phyloP scores from a whole-genome alignment of 306 rosid species.

The Boehmeria nivea region DNA sequence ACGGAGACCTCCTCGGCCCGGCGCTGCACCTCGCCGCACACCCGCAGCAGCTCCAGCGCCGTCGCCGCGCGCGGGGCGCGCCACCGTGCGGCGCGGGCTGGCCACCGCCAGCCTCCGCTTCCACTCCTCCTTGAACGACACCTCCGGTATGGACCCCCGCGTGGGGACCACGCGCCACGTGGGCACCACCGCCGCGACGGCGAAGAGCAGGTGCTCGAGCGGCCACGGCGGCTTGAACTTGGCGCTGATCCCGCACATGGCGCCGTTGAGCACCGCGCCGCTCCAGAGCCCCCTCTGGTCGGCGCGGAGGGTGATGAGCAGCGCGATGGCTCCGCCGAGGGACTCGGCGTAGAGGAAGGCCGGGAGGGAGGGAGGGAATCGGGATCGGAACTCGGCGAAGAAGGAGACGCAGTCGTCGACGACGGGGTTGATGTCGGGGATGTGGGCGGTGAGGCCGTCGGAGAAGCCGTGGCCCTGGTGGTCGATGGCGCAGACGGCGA shows the following conservation, averaged over 20 bases:
- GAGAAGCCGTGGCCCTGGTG: conserved; percentile 99
- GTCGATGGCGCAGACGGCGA: conserved; percentile 85
- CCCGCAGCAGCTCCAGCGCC: conserved; percentile 71
- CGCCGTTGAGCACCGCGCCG: conserved; percentile 81
- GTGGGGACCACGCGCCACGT: conserved; percentile 96
- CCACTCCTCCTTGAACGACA: conserved; percentile 81
- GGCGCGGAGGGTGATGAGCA: conserved; percentile 59
- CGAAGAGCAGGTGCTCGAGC: conserved; percentile 66
- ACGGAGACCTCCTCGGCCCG: conserved; percentile 74
- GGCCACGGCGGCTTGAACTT: conserved; percentile 99
- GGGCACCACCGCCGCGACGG: conserved; percentile 62
- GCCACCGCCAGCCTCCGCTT: conserved; percentile 75
- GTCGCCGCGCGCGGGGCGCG: conserved; percentile 90
- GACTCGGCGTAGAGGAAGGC: conserved; percentile 84
- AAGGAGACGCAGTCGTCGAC: conserved; percentile 74
- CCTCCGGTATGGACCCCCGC: conserved; percentile 70
- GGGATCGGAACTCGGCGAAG: conserved; percentile 59
- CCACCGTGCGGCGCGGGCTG: conserved; percentile 55
- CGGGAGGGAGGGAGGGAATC: conserved; percentile 50
- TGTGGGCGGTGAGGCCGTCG: conserved; percentile 76
- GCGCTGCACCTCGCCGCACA: conserved; percentile 79
- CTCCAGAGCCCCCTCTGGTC: conserved; percentile 32
- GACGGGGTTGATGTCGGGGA: conserved; percentile 84
- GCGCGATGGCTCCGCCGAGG: conserved; percentile 91
- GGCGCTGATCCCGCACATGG: conserved; percentile 91